Evolutionary conservation across 1,139 yeast species (phyloP), one percentile per base, ranked within the genome.

Genomic region (Sugiyamaella pinicola): DNA sequence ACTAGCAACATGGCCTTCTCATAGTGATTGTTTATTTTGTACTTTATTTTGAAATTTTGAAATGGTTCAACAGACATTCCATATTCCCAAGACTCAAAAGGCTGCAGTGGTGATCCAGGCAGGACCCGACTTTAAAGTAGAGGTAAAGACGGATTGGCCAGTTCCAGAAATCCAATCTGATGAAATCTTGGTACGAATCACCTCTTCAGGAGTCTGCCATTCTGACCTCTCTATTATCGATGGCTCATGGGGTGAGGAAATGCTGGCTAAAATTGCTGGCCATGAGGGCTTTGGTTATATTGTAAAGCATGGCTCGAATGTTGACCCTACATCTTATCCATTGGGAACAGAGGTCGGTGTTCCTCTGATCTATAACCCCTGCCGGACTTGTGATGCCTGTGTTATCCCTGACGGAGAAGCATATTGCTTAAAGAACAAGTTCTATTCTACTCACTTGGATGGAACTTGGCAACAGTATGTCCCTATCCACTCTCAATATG

Each of bases 391-490:
- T 51, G 52, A 39, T 22, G 55, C 45, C 22, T 62, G 64, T 52
- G 53, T 38, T 22, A 47, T 43, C 12, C 57, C 57, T 8, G 63
- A 58, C 26, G 58, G 58, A 18, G 65, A 62, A 39, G 57, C 54
- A 3, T 53, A 45, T 47, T 63, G 65, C 47, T 42, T 49, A 21
- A 48, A 55, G 10, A 47, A 55, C 5, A 43, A 54, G 13, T 59
- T 45, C 46, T 57, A 86, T 21, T 89, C 90, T 60, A 82, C 81
- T 74, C 81, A 85, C 33, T 84, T 80, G 67, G 87, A 83, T 67
- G 90, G 90, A 61, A 80, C 88, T 31, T 84, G 84, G 82, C 88
- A 84, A 70, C 85, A 84, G 69, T 84, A 84, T 68, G 85, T 87
- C 43, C 81, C 86, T 56, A 87, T 90, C 53, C 87, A 84, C 66